These are phyloP conservation scores for Carex littledalei DNA, from an alignment of 176 grass and related monocot genomes.

Conservation along the genomic window DNA sequence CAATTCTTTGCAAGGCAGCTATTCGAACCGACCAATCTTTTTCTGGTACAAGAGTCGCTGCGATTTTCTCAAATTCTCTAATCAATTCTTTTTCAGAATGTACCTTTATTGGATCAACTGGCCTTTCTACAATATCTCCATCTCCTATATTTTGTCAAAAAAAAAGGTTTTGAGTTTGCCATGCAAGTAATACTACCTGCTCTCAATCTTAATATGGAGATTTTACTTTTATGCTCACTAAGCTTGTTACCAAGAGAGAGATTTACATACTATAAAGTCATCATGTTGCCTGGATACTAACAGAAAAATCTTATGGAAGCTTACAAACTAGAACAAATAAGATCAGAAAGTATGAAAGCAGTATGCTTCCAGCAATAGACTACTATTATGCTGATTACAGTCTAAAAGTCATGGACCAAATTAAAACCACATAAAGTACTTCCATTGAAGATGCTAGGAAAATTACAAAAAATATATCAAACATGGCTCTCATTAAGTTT, in stretches of 20 bases:
- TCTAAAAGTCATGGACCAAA: background rate
- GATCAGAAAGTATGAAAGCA: background rate
- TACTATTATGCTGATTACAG: background rate
- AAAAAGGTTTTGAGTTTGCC: background rate
- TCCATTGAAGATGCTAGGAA: background rate
- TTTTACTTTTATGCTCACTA: background rate
- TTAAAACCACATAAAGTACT: background rate
- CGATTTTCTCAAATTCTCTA: constrained; percentile 89
- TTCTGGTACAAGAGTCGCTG: constrained; percentile 78
- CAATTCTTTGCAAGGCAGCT: constrained; percentile 88
- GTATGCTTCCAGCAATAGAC: background rate
- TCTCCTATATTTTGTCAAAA: constrained; percentile 51
- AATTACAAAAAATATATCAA: background rate
- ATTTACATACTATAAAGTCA: background rate
- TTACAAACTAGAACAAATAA: constrained; percentile 7
- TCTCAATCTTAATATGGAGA: background rate
- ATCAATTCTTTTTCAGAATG: constrained; percentile 95
- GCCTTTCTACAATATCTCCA: constrained; percentile 64
- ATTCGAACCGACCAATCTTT: constrained; percentile 94
- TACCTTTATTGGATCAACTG: constrained; percentile 78
- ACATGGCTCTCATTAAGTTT: background rate
- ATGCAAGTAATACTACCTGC: background rate
- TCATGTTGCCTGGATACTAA: background rate
- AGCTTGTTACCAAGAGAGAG: background rate
- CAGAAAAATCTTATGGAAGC: background rate